A percentile compares a stretch with the other conserved stretches of the same genome.
These are phyloP conservation scores for Chrysoporthe austroafricana DNA, from an alignment of 2,329 filamentous ascomycete genomes.

Conservation along the genomic window DNA sequence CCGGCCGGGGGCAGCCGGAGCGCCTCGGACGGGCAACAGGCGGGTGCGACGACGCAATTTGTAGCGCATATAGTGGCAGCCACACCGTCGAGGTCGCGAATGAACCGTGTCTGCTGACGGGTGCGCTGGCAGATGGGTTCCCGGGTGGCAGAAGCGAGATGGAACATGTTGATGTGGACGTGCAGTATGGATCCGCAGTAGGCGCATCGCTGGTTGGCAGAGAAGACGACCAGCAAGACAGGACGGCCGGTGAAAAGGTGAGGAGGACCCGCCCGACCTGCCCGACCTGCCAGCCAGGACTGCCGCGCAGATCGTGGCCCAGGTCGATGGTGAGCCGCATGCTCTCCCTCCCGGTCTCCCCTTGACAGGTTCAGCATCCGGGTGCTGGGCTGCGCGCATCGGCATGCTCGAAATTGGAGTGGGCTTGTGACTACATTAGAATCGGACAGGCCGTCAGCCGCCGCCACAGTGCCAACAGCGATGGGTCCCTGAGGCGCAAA, in stretches of 20 bases:
- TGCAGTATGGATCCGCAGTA: background rate
- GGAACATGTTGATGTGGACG: background rate
- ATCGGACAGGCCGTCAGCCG: conserved; percentile 29
- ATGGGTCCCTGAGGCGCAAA: conserved; percentile 11
- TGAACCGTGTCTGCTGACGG: background rate
- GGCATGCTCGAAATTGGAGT: conserved; percentile 26
- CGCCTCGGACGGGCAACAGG: background rate
- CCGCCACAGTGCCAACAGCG: conserved; percentile 28
- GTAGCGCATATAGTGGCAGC: background rate
- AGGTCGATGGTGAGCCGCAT: conserved; percentile 21
- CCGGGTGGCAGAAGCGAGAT: background rate
- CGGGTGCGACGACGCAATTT: background rate
- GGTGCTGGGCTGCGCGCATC: background rate
- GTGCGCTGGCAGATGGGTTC: background rate
- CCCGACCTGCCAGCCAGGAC: background rate
- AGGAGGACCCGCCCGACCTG: background rate
- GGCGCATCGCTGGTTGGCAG: background rate
- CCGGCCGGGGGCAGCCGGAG: background rate
- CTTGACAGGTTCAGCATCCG: conserved; percentile 17
- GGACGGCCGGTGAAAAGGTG: background rate
- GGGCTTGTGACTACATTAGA: conserved; percentile 25
- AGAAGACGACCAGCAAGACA: background rate
- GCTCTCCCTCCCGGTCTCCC: conserved; percentile 1
- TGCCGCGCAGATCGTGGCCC: conserved; percentile 4
- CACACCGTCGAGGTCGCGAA: background rate